phyloP scores from a whole-genome alignment of 768 basidiomycete genomes.

The Suillus alpinus region DNA sequence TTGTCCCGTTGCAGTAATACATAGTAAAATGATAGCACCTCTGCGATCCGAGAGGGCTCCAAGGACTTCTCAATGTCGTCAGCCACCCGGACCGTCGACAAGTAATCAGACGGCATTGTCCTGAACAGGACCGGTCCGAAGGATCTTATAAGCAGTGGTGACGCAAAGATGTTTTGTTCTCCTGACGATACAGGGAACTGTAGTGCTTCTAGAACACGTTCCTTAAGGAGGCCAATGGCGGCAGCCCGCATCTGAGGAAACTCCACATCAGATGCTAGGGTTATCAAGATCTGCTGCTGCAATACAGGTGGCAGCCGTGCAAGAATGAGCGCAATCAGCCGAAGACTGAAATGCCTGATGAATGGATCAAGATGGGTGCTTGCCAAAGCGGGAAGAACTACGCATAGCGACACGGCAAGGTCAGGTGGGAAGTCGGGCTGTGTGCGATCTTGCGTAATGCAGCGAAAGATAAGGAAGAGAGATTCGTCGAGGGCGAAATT shows the following conservation, averaged over 20 bases:
- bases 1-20: slow-evolving; percentile 58
- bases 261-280: slow-evolving; percentile 46
- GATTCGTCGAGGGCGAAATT: slow-evolving; percentile 57
- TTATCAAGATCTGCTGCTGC: slow-evolving; percentile 53
- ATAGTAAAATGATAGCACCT: slow-evolving; percentile 69
- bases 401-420: slow-evolving; percentile 45
- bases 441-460: slow-evolving; percentile 8
- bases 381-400: slow-evolving; percentile 52
- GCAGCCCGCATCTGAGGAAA: slow-evolving; percentile 70
- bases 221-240: slow-evolving; percentile 66
- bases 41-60: slow-evolving; percentile 61
- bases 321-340: slow-evolving; percentile 54
- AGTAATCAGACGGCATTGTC: slow-evolving; percentile 52
- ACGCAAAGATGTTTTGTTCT: slow-evolving; percentile 46
- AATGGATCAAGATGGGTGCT: slow-evolving; percentile 60
- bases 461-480: slow-evolving; percentile 51
- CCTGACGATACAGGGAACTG: slow-evolving; percentile 21
- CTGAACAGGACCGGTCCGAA: slow-evolving; percentile 62
- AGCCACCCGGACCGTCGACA: slow-evolving; percentile 35
- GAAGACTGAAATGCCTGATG: slow-evolving; percentile 59
- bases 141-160: slow-evolving; percentile 50
- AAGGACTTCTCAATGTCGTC: slow-evolving; percentile 50
- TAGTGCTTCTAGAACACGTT: slow-evolving; percentile 55
- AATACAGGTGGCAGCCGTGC: slow-evolving; percentile 43
- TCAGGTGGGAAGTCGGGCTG: slow-evolving; percentile 34